Base-by-base conservation (phyloP, 768 basidiomycete genomes). In the Hericium erinaceus region DNA sequence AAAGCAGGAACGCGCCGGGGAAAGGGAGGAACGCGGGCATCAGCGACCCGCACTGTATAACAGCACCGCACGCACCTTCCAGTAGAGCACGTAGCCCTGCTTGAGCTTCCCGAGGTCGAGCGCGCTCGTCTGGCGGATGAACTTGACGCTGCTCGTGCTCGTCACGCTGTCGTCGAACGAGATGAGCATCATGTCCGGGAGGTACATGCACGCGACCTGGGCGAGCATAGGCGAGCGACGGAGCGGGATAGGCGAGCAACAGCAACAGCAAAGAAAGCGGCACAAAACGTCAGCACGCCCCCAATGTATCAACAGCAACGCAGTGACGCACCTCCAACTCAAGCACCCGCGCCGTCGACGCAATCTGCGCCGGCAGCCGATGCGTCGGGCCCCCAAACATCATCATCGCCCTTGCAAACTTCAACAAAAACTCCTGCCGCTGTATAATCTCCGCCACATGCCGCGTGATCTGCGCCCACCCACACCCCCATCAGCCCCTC, bases 381-480 rank as follows among this genome's bases (percentile, higher is more conserved):
- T 95, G 89, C 12, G 85, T 80, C 18, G 90, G 89, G 5, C 84
- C 85, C 10, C 90, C 91, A 62, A 89, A 92, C 81, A 88, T 89
- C 89, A 93, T 94, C 78, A 94, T 83, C 10, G 89, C 83, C 53
- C 89, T 80, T 6, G 86, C 81, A 28, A 93, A 80, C 74, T 92
- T 92, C 69, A 92, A 72, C 52, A 94, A 78, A 71, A 94, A 94
- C 57, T 87, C 86, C 66, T 95, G 89, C 38, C 92, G 77, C 62
- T 83, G 81, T 33, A 91, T 78, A 57, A 92, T 85, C 57, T 86
- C 84, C 2, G 90, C 90, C 28, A 92, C 85, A 62, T 93, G 89
- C 55, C 83, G 84, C 22, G 88, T 89, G 59, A 89, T 90, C 88
- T 89, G 60, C 48, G 12, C n/a, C n/a, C n/a, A n/a, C n/a, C n/a